phyloP scores from a whole-genome alignment of 2,329 filamentous ascomycete species.

The Sporothrix dimorphospora region DNA sequence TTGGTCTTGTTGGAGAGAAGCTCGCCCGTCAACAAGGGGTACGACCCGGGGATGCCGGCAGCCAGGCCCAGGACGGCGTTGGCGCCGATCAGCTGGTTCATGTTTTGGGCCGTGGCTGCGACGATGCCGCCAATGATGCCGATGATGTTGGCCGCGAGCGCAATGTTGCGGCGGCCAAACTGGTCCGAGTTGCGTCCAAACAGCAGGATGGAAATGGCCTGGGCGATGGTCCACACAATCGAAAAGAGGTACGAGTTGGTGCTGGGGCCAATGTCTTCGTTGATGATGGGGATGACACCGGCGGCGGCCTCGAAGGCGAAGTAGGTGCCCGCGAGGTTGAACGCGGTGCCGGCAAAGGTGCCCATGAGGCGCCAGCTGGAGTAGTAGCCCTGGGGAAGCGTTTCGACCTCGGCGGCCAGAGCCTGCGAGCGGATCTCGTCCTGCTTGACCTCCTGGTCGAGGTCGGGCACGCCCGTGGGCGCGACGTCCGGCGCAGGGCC shows the following conservation, averaged over 20 bases:
- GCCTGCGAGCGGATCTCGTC: not conserved
- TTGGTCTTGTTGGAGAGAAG: not conserved
- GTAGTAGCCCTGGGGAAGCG: not conserved
- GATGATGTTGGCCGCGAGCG: not conserved
- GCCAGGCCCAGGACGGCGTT: not conserved
- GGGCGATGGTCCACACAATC: constrained; percentile 3
- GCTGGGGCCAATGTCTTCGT: not conserved
- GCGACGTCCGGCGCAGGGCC: not conserved
- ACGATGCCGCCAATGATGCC: not conserved
- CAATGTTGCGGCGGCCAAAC: constrained; percentile 8
- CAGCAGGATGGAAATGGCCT: not conserved
- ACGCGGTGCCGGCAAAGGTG: not conserved
- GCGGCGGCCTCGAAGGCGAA: not conserved
- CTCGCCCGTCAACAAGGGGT: not conserved
- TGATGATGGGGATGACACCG: not conserved
- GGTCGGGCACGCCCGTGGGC: not conserved
- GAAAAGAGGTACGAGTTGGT: not conserved
- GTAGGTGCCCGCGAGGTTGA: not conserved
- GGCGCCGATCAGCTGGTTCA: not conserved
- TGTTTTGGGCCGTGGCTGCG: not conserved
- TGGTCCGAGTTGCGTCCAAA: constrained; percentile 7
- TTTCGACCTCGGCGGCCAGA: not conserved
- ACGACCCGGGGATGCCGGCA: not conserved
- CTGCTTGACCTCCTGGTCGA: constrained; percentile 5
- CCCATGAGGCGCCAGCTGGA: not conserved